Base-by-base conservation (phyloP, 192 early-diverging fungal genomes). In the Backusella luteola region DNA sequence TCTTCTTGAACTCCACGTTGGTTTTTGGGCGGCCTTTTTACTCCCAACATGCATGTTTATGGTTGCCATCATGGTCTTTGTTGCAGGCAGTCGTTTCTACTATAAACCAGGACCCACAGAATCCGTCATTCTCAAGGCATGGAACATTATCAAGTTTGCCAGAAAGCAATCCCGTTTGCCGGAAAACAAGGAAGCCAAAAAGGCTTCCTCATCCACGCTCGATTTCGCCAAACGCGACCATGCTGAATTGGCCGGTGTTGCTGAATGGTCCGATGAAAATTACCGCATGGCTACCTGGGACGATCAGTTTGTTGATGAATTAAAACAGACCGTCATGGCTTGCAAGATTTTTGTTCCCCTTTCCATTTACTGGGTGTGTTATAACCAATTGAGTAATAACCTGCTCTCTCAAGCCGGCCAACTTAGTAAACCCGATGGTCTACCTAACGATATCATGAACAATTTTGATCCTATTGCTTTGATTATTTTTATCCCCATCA, bases 371-470 rank as follows among this genome's bases (percentile, higher is more conserved):
- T 91, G 89, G 89, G 86, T 91, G 34, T 87, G 87, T 81, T 91
- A 91, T 74, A 84, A 81, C 19, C 85, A 91, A 52, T 85, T 91
- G 46, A 85, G 83, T 34, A 91, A 89, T 84, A 91, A 91, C 70
- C 67, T 91, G 66, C 70, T 89, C 9, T 89, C 88, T 71, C 89
- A 91, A 78, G 85, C 89, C 4, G 87, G 83, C n/a, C 78, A 82
- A 49, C 85, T 91, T 85, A 82, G 11, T 39, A 72, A 84, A 6
- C 80, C 87, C 0, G 82, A 83, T 32, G 76, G 68, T 41, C 79
- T 91, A 11, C 89, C 89, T 6, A 91, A 89, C 77, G 86, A 91
- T 73, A 87, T 91, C 49, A 88, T 91, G 85, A 82, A 87, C 76
- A 89, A 89, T 73, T 80, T 83, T 71, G 85, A 91, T 69, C 86